Evolutionary conservation across 148 eudicot genomes (phyloP).

Genomic region (Cornus kousa): DNA sequence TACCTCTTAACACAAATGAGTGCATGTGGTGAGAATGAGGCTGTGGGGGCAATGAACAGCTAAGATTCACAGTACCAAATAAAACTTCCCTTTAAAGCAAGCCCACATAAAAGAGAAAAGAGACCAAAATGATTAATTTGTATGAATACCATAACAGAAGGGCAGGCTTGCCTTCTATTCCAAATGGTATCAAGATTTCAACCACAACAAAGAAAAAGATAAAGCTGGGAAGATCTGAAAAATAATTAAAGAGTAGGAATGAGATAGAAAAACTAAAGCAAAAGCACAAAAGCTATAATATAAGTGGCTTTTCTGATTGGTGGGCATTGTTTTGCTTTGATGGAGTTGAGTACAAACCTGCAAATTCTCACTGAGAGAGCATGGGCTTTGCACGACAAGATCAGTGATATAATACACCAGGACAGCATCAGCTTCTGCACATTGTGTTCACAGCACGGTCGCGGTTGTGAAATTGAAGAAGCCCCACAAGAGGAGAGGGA

Average conservation of each 20-base stretch:
- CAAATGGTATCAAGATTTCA: not conserved
- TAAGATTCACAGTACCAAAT: not conserved
- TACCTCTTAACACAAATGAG: not conserved
- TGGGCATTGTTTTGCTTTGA: slow-evolving; percentile 7
- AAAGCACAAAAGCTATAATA: not conserved
- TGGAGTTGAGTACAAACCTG: slow-evolving; percentile 22
- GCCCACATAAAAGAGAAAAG: not conserved
- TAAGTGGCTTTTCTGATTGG: not conserved
- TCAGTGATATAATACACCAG: slow-evolving; percentile 15
- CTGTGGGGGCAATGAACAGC: slow-evolving; percentile 2
- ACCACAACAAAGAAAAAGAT: not conserved
- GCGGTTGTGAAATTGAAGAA: slow-evolving; percentile 19
- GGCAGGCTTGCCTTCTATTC: not conserved
- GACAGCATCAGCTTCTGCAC: slow-evolving; percentile 15
- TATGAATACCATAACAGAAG: not conserved
- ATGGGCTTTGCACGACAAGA: slow-evolving; percentile 21
- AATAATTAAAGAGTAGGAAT: not conserved
- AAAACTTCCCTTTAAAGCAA: slow-evolving; percentile 15
- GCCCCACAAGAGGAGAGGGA: slow-evolving; percentile 18
- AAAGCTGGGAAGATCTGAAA: not conserved
- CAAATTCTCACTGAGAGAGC: slow-evolving; percentile 19
- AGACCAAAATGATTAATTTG: slow-evolving; percentile 7
- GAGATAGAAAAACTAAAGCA: not conserved
- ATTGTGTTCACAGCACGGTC: slow-evolving; percentile 25
- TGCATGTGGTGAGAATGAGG: not conserved